Conservation (phyloP, 2,329 filamentous ascomycete genomes). For the Ophiostoma fasciatum region DNA sequence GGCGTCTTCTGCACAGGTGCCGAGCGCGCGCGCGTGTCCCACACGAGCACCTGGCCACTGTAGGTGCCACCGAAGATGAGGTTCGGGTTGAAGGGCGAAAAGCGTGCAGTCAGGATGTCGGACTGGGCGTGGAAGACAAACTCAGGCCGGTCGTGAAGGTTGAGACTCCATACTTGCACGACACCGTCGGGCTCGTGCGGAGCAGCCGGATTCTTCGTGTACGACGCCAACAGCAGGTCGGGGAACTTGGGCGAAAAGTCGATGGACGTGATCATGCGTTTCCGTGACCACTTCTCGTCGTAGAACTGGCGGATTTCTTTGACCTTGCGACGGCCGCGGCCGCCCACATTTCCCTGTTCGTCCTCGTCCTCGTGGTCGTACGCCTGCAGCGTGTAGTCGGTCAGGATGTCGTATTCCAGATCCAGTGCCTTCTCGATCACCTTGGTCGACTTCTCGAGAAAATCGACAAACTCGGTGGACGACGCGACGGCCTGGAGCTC, state of each 20-base stretch:
- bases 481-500: conserved; percentile 82
- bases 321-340: conserved; percentile 57
- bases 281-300: conserved; percentile 91
- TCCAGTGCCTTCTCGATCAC: conserved; percentile 92
- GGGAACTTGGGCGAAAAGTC: conserved; percentile 94
- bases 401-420: conserved; percentile 89
- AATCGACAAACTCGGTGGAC: conserved; percentile 87
- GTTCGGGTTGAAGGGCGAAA: conserved; percentile 97
- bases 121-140: conserved; percentile 95
- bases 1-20: conserved; percentile 92
- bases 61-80: conserved; percentile 93
- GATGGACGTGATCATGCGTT: conserved; percentile 90
- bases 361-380: conserved; percentile 68
- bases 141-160: conserved; percentile 86
- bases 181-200: conserved; percentile 88
- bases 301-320: conserved; percentile 89
- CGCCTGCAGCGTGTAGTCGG: conserved; percentile 79
- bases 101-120: conserved; percentile 87
- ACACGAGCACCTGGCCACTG: conserved; percentile 88
- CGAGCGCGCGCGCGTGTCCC: conserved; percentile 86
- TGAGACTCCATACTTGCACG: conserved; percentile 92
- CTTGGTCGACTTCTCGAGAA: conserved; percentile 89
- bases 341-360: conserved; percentile 58
- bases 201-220: conserved; percentile 93
- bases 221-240: conserved; percentile 82